phyloP scores from a whole-genome alignment of 106 monocot genomes.

The Xerophyta viscosa region DNA sequence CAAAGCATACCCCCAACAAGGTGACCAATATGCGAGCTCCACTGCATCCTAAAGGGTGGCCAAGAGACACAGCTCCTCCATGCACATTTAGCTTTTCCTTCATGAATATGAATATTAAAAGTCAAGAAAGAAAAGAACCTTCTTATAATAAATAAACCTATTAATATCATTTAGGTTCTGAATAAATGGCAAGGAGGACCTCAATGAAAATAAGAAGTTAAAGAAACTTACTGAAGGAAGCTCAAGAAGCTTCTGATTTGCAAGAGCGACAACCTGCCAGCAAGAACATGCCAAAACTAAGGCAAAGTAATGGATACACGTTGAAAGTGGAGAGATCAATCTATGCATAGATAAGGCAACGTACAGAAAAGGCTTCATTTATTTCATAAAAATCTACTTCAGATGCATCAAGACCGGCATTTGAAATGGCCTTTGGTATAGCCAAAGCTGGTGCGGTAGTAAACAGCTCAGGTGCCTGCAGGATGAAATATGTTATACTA shows the following conservation, averaged over 20 bases:
- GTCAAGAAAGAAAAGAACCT: background rate
- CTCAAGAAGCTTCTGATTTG: constrained; percentile 94
- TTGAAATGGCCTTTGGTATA: constrained; percentile 87
- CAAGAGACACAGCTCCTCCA: constrained; percentile 94
- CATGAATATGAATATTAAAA: constrained; percentile 1
- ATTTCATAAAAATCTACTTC: constrained; percentile 98
- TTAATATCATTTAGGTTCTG: background rate
- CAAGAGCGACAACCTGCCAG: constrained; percentile 85
- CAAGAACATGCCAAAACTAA: constrained; percentile 6
- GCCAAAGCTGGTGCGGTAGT: constrained; percentile 90
- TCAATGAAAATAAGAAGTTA: background rate
- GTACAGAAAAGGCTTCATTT: constrained; percentile 97
- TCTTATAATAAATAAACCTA: background rate
- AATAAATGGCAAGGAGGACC: background rate
- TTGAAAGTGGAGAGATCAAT: background rate
- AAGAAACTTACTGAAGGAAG: constrained; percentile 62
- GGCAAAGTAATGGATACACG: background rate
- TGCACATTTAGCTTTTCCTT: constrained; percentile 95
- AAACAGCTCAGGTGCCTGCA: constrained; percentile 92
- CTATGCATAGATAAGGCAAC: background rate
- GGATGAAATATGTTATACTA: background rate
- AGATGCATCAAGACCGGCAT: constrained; percentile 74
- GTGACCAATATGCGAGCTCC: constrained; percentile 95
- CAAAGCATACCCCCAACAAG: constrained; percentile 69
- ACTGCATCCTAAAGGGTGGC: constrained; percentile 96